Base-by-base conservation (phyloP, 768 basidiomycete genomes). In the Myochromella boudieri region DNA sequence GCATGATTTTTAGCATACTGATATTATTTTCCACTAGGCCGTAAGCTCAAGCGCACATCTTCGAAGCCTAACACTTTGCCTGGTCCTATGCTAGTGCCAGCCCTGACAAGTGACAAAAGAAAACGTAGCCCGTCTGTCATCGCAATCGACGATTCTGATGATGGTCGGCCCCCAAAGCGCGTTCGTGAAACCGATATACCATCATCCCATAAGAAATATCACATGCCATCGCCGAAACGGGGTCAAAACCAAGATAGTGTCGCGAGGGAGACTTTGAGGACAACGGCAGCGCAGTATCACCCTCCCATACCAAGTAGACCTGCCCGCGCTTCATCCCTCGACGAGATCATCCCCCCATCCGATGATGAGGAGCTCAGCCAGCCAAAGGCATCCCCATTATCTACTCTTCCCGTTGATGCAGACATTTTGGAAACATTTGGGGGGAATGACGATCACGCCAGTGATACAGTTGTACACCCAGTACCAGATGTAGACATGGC, bases 361-460 rank as follows among this genome's bases (percentile, higher is more conserved):
- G 63, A 67, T 22, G 71, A 70, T 9, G 70, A 75, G 43, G 60
- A 59, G 29, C 58, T 63, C 37, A 20, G 29, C n/a, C 24, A 26
- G 17, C 27, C 27, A 36, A 21, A 36, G 21, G 17, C 21, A n/a
- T 20, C 38, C 12, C 32, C n/a, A 20, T 12, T 24, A 37, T 7
- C 37, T 14, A 25, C 20, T 18, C 18, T 33, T 27, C 21, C 15
- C 2, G 33, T 18, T 18, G n/a, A 12, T 34, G 4, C 6, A 3
- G 32, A 11, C 24, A 15, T 8, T 3, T 25, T 26, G 25, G 4
- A 24, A 11, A 22, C 43, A 26, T 18, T 9, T 17, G 18, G 20
- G 3, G 31, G 29, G 2, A 22, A 17, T 25, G 20, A 34, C 9
- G 27, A 15, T 42, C 22, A 18, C 27, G 28, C 28, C 12, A 4